Percentiles rank a stretch among this genome's conserved stretches.
phyloP scores from a whole-genome alignment of 2,329 filamentous ascomycete species.

The Zasmidium angulare region DNA sequence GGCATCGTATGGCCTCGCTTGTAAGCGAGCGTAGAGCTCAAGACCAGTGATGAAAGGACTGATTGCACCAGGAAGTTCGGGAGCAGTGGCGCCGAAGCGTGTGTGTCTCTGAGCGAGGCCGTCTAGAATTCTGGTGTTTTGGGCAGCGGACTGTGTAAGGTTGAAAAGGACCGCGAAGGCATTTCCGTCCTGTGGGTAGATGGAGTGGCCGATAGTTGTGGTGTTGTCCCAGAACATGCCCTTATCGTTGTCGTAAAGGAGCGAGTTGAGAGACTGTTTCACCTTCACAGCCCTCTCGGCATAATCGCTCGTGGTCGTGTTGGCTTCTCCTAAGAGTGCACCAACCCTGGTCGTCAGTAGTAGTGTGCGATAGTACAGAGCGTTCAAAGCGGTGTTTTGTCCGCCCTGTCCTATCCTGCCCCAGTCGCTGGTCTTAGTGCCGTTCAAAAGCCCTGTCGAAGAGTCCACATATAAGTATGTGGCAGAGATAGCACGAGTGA shows the following conservation, averaged over 20 bases:
- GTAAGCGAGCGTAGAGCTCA: slow-evolving; percentile 38
- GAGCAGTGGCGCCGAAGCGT: slow-evolving; percentile 44
- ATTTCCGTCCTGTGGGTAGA: slow-evolving; percentile 50
- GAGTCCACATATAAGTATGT: slow-evolving; percentile 46
- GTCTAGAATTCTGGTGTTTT: slow-evolving; percentile 32
- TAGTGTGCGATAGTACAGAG: slow-evolving; percentile 50
- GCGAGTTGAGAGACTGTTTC: slow-evolving; percentile 53
- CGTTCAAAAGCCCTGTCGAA: slow-evolving; percentile 43
- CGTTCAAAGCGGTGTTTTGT: slow-evolving; percentile 47
- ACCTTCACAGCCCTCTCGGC: slow-evolving; percentile 41
- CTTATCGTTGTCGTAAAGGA: slow-evolving; percentile 19
- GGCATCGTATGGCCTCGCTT: slow-evolving; percentile 35
- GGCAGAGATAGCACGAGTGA: slow-evolving; percentile 8
- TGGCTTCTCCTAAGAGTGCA: background rate
- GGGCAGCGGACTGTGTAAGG: slow-evolving; percentile 32
- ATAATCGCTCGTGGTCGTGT: background rate
- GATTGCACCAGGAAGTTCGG: slow-evolving; percentile 47
- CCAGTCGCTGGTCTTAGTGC: slow-evolving; percentile 46
- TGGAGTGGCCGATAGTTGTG: slow-evolving; percentile 26
- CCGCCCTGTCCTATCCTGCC: slow-evolving; percentile 50
- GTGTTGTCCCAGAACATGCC: slow-evolving; percentile 34
- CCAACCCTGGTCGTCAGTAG: slow-evolving; percentile 41
- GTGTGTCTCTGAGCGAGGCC: slow-evolving; percentile 39
- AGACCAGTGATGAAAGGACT: slow-evolving; percentile 49
- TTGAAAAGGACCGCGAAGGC: slow-evolving; percentile 41